Conservation (phyloP, 1,284 basidiomycete species). For the Cutaneotrichosporon cyanovorans region DNA sequence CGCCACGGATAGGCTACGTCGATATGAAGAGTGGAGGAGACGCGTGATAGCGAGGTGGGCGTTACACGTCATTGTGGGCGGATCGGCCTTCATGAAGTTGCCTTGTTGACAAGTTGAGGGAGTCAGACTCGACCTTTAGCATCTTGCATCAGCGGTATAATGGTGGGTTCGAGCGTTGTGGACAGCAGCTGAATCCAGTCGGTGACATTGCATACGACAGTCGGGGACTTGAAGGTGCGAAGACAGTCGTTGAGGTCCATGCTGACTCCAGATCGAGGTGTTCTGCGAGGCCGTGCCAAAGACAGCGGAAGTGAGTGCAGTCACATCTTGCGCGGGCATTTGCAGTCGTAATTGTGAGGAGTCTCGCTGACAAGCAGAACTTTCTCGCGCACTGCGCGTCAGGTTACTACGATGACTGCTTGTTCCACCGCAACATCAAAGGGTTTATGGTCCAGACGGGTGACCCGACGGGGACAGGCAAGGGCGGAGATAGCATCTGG, state of each 20-base stretch:
- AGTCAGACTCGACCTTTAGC: too few relatives aligned
- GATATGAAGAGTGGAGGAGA: too few relatives aligned
- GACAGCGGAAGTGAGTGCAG: slow-evolving; percentile 67
- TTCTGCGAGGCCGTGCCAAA: slow-evolving; percentile 95
- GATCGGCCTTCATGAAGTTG: too few relatives aligned
- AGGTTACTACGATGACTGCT: slow-evolving; percentile 72
- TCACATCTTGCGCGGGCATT: background rate
- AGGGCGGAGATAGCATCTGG: slow-evolving; percentile 50
- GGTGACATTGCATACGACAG: slow-evolving; percentile 86
- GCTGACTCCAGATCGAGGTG: slow-evolving; percentile 66
- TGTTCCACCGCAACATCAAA: slow-evolving; percentile 88
- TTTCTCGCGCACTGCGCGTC: slow-evolving; percentile 90
- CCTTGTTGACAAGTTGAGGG: too few relatives aligned
- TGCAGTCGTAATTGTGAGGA: background rate
- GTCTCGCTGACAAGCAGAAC: slow-evolving; percentile 57
- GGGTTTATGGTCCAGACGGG: slow-evolving; percentile 95
- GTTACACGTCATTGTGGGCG: background rate
- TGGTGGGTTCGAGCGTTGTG: background rate
- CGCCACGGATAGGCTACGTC: too few relatives aligned
- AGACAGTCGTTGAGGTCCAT: background rate
- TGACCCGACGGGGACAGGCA: slow-evolving; percentile 61
- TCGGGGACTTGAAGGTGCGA: slow-evolving; percentile 86
- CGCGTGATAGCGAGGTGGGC: background rate
- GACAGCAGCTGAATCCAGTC: slow-evolving; percentile 51
- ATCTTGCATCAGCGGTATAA: background rate